These are phyloP conservation scores for Primulina eburnea DNA, from an alignment of 257 asterid genomes.

Conservation along the genomic window DNA sequence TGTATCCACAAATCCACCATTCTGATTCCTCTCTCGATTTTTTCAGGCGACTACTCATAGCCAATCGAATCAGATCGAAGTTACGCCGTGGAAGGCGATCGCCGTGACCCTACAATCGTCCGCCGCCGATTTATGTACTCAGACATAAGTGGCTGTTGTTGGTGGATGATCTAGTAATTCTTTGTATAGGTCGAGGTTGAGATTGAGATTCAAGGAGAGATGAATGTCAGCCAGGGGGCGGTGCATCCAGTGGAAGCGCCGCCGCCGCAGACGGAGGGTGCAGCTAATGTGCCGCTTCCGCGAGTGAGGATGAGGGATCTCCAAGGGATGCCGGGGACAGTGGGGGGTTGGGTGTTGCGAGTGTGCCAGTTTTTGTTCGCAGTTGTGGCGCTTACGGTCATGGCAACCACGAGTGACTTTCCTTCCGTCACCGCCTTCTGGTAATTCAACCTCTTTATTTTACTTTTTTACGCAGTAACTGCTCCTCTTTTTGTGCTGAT, in stretches of 20 bases:
- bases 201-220: slow-evolving; percentile 22
- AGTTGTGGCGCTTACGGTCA: slow-evolving; percentile 67
- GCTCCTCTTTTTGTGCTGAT: not conserved
- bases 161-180: slow-evolving; percentile 23
- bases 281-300: slow-evolving; percentile 59
- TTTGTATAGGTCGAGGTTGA: not conserved
- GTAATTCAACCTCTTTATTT: slow-evolving; percentile 35
- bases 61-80: slow-evolving; percentile 29
- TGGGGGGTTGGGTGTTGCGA: slow-evolving; percentile 80
- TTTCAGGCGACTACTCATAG: slow-evolving; percentile 24
- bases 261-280: slow-evolving; percentile 86
- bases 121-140: not conserved
- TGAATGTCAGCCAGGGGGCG: slow-evolving; percentile 84
- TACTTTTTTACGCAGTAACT: not conserved
- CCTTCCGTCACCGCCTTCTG: slow-evolving; percentile 99
- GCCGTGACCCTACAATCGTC: not conserved
- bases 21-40: not conserved
- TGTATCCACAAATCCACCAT: not conserved
- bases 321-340: slow-evolving; percentile 98
- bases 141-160: slow-evolving; percentile 10
- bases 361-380: slow-evolving; percentile 70
- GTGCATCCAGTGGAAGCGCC: slow-evolving; percentile 97
- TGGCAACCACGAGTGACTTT: slow-evolving; percentile 90
- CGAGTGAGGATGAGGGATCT: slow-evolving; percentile 90
- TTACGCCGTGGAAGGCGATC: slow-evolving; percentile 1